phyloP scores from a whole-genome alignment of 2,329 filamentous ascomycete species.

The Westerdykella sp. region DNA sequence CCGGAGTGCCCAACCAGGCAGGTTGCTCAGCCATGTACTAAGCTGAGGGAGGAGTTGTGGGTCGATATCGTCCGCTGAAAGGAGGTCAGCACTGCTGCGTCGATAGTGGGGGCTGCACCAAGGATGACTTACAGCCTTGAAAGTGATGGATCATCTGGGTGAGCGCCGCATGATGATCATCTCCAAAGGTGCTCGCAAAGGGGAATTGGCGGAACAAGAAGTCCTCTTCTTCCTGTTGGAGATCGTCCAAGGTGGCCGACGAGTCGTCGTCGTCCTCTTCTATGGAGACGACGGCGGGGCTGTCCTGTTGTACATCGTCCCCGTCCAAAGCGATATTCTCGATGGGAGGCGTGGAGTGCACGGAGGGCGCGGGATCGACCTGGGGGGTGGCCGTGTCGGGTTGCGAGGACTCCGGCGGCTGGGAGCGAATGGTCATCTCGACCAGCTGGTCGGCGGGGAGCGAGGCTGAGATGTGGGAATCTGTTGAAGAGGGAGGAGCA shows the following conservation, averaged over 20 bases:
- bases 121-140: slow-evolving; percentile 19
- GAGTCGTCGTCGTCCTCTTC: slow-evolving; percentile 28
- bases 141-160: slow-evolving; percentile 21
- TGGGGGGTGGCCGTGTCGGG: slow-evolving; percentile 7
- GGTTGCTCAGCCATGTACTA: neutral
- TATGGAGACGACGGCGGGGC: slow-evolving; percentile 36
- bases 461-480: slow-evolving; percentile 9
- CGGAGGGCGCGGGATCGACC: slow-evolving; percentile 9
- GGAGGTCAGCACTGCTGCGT: slow-evolving; percentile 9
- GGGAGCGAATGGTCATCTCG: slow-evolving; percentile 38
- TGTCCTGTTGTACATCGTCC: slow-evolving; percentile 9
- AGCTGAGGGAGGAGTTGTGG: neutral
- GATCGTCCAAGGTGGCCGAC: slow-evolving; percentile 15
- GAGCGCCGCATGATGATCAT: slow-evolving; percentile 11
- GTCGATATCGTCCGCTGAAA: slow-evolving; percentile 10
- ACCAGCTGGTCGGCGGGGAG: slow-evolving; percentile 23
- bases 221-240: slow-evolving; percentile 15
- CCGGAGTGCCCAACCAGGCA: neutral
- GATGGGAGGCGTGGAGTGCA: slow-evolving; percentile 7
- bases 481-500: slow-evolving; percentile 9
- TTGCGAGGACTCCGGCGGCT: slow-evolving; percentile 23
- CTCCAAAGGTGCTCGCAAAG: slow-evolving; percentile 7
- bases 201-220: slow-evolving; percentile 30
- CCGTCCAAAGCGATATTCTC: slow-evolving; percentile 1
- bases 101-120: too few relatives aligned